Conservation (phyloP, 2,329 filamentous ascomycete species). For the Aureobasidium leucospermi region DNA sequence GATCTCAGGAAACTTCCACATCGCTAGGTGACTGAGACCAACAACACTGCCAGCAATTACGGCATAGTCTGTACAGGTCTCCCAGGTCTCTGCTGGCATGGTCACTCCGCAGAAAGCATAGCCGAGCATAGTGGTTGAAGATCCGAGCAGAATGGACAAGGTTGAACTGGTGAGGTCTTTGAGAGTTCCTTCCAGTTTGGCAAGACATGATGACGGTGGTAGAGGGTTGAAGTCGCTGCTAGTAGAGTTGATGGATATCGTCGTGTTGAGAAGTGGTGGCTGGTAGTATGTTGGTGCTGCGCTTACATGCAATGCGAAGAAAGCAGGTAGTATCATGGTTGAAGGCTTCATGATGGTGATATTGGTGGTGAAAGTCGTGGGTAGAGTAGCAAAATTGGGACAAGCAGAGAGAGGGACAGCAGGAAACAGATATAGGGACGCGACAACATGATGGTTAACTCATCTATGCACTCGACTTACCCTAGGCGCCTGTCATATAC, state of each 20-base stretch:
- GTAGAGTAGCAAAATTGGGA: background rate
- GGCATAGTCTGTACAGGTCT: slow-evolving; percentile 4
- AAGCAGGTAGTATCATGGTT: background rate
- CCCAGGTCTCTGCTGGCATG: slow-evolving; percentile 1
- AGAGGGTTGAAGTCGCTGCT: background rate
- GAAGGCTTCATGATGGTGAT: background rate
- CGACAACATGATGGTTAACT: background rate
- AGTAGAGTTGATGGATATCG: background rate
- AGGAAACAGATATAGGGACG: background rate
- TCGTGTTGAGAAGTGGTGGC: background rate
- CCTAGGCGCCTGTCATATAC: background rate
- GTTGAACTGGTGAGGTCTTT: slow-evolving; percentile 1
- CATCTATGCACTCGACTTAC: background rate
- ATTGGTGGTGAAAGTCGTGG: background rate
- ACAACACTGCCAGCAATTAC: slow-evolving; percentile 3
- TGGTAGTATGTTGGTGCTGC: slow-evolving; percentile 1
- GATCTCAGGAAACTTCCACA: slow-evolving; percentile 4
- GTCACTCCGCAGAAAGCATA: background rate
- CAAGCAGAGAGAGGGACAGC: background rate
- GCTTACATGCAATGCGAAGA: background rate
- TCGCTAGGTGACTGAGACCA: background rate
- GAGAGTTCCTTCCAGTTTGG: background rate
- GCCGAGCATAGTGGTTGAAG: slow-evolving; percentile 3
- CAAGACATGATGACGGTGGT: background rate
- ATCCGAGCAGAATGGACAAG: slow-evolving; percentile 3